A percentile compares a stretch with the other conserved stretches of the same genome.
These are phyloP conservation scores for Crataegus laevigata DNA, from an alignment of 306 rosid species.

Conservation along the genomic window DNA sequence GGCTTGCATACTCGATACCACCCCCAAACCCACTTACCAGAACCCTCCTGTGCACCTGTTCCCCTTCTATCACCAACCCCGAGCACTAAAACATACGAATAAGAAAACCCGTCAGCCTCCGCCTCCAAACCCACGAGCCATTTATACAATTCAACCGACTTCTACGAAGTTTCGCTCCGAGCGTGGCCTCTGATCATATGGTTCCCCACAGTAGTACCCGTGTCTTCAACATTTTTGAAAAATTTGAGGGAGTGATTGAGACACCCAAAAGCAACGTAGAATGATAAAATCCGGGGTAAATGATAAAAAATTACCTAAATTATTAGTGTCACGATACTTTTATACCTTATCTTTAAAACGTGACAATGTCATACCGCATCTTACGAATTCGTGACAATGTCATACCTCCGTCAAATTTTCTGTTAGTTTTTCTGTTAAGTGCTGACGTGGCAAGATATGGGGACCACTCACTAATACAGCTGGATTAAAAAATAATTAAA, in stretches of 20 bases:
- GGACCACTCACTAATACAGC: too few species aligned
- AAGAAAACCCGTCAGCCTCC: constrained; percentile 54
- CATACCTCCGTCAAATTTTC: too few species aligned
- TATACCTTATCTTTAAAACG: too few species aligned
- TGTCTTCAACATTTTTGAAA: constrained; percentile 25
- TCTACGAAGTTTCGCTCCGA: constrained; percentile 7
- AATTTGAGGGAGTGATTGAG: constrained; percentile 26
- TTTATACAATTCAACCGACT: constrained; percentile 35
- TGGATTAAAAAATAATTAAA: too few species aligned
- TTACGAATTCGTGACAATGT: too few species aligned
- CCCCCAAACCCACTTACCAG: too few species aligned
- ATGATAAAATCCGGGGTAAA: constrained; percentile 41
- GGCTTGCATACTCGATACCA: too few species aligned
- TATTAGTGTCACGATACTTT: too few species aligned
- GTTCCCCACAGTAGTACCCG: constrained; percentile 53
- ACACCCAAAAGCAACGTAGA: constrained; percentile 36
- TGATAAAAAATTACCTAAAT: too few species aligned
- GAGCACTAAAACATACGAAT: constrained; percentile 55
- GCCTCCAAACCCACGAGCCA: constrained; percentile 32
- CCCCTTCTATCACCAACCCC: constrained; percentile 51
- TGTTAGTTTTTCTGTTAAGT: too few species aligned
- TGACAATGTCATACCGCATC: too few species aligned
- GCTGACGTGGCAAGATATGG: too few species aligned
- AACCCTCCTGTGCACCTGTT: constrained; percentile 47
- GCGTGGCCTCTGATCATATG: constrained; percentile 43